These are phyloP conservation scores for Fusarium globosum DNA, from an alignment of 2,329 filamentous ascomycete species.

Conservation along the genomic window DNA sequence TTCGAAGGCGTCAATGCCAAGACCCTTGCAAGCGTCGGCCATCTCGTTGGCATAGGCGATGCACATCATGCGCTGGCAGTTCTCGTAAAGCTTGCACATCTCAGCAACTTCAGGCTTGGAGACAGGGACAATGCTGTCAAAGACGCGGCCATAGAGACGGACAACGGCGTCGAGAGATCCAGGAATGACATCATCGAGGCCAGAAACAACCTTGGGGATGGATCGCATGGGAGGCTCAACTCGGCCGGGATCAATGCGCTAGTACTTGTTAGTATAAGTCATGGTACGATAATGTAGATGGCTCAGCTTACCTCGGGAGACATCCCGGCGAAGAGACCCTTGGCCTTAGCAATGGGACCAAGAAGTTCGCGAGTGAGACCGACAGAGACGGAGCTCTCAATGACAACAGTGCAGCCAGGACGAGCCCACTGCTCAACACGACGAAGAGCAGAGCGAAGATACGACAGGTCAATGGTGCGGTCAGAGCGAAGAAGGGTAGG, in stretches of 20 bases:
- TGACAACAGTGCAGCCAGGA: conserved; percentile 58
- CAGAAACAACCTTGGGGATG: conserved; percentile 66
- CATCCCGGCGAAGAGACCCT: conserved; percentile 60
- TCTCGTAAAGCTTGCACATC: conserved; percentile 68
- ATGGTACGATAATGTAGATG: accelerated
- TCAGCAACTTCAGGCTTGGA: conserved; percentile 64
- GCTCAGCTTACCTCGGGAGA: conserved; percentile 52
- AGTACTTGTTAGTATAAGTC: neutral
- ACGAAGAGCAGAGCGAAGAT: conserved; percentile 55
- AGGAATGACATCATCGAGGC: conserved; percentile 58
- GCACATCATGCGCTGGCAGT: conserved; percentile 65
- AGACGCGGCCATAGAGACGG: conserved; percentile 57
- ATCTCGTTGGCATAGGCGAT: conserved; percentile 67
- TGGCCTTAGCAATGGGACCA: conserved; percentile 54
- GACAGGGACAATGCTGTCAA: conserved; percentile 59
- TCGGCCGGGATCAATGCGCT: conserved; percentile 64
- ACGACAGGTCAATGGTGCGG: conserved; percentile 59
- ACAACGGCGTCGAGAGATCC: conserved; percentile 57
- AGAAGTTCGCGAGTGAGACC: conserved; percentile 65
- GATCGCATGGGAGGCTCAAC: conserved; percentile 51
- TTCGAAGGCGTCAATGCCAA: conserved; percentile 61
- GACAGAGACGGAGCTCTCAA: conserved; percentile 64
- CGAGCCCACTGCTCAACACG: conserved; percentile 54
- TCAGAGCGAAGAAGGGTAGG: conserved; percentile 61
- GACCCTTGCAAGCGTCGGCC: conserved; percentile 59